Conservation (phyloP, 2,329 filamentous ascomycete genomes). For the Aciculosporium take region DNA sequence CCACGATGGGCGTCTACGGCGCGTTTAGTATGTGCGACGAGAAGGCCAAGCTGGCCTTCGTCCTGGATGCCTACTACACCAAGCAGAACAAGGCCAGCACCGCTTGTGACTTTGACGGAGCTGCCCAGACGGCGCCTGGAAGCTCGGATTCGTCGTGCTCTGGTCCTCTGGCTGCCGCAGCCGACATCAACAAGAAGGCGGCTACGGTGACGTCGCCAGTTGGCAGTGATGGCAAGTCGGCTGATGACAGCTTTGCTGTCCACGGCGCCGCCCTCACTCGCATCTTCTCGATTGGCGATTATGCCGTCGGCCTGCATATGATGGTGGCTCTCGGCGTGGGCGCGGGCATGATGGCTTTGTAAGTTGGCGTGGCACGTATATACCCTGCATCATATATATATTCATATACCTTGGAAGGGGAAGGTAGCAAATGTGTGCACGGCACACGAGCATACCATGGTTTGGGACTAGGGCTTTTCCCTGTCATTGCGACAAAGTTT, state of each 20-base stretch:
- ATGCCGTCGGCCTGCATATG: conserved; percentile 36
- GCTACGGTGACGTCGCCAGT: conserved; percentile 6
- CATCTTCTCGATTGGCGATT: conserved; percentile 31
- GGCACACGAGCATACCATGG: not conserved
- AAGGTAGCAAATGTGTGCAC: conserved; percentile 8
- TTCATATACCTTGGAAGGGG: not conserved
- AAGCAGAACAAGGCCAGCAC: conserved; percentile 34
- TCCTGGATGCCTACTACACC: conserved; percentile 59
- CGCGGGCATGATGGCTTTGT: conserved; percentile 39
- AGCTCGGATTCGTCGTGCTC: conserved; percentile 39
- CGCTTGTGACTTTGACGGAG: conserved; percentile 59
- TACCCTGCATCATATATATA: not conserved
- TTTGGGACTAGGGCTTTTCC: not conserved
- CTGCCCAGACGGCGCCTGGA: conserved; percentile 40
- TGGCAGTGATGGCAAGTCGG: conserved; percentile 1
- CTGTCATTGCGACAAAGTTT: not conserved
- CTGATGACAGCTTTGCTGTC: conserved; percentile 5
- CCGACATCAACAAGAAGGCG: conserved; percentile 31
- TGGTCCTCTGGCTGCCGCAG: conserved; percentile 46
- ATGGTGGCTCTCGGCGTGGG: conserved; percentile 37
- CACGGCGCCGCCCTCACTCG: conserved; percentile 17
- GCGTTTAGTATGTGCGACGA: conserved; percentile 64
- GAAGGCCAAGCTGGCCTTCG: conserved; percentile 57
- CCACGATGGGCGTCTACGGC: conserved; percentile 54
- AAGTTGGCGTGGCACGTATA: conserved; percentile 14